A percentile compares a stretch with the other conserved stretches of the same genome.
These are phyloP conservation scores for Fagus sylvatica DNA, from an alignment of 306 rosid species.

Conservation along the genomic window DNA sequence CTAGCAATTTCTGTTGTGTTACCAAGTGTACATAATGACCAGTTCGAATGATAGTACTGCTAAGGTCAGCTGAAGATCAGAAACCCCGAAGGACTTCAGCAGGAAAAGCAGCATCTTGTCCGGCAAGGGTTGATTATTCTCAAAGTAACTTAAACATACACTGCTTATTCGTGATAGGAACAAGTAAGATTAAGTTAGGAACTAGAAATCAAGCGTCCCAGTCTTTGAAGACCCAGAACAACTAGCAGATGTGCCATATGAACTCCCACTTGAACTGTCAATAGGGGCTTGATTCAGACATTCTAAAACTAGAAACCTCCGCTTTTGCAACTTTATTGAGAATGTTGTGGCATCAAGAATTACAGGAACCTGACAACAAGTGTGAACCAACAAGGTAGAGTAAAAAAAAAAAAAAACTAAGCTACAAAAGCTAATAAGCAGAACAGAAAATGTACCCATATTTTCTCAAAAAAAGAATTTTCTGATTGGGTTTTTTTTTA, in stretches of 20 bases:
- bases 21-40: neutral
- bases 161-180: neutral
- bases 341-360: slow-evolving; percentile 76
- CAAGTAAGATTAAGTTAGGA: neutral
- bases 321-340: slow-evolving; percentile 77
- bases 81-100: neutral
- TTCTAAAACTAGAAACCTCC: slow-evolving; percentile 77
- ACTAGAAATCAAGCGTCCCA: slow-evolving; percentile 69
- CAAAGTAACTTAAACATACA: neutral
- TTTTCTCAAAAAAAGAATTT: neutral
- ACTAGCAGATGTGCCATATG: slow-evolving; percentile 68
- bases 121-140: neutral
- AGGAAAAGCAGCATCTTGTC: neutral
- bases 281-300: slow-evolving; percentile 89
- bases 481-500: neutral
- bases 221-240: slow-evolving; percentile 67
- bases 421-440: neutral
- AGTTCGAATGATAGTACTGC: neutral
- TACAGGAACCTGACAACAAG: slow-evolving; percentile 60
- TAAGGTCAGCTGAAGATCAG: neutral
- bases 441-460: neutral
- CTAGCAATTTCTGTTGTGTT: neutral
- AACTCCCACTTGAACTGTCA: slow-evolving; percentile 72
- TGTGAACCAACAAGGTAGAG: slow-evolving; percentile 9
- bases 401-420: neutral